Conservation (phyloP, 2,329 filamentous ascomycete genomes). For the Sphaerostilbella broomeana region DNA sequence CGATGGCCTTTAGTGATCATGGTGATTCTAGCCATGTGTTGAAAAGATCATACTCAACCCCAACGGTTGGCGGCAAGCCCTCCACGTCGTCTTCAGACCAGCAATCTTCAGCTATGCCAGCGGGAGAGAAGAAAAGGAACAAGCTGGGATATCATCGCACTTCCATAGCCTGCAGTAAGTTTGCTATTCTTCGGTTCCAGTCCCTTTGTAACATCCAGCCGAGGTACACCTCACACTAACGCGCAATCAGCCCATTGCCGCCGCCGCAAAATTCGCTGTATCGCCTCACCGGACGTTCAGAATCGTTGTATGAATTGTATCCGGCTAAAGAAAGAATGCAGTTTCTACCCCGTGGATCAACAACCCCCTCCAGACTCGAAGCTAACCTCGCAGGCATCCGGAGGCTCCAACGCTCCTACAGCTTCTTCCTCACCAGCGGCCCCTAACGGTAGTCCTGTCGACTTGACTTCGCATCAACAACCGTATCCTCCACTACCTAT, state of each 20-base stretch:
- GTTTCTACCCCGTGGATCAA: conserved; percentile 84
- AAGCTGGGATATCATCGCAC: conserved; percentile 94
- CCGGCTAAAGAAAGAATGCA: conserved; percentile 87
- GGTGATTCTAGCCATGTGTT: conserved; percentile 31
- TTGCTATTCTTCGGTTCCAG: background rate
- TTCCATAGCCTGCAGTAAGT: conserved; percentile 91
- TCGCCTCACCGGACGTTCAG: conserved; percentile 68
- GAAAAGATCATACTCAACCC: conserved; percentile 45
- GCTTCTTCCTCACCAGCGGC: conserved; percentile 44
- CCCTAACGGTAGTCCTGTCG: conserved; percentile 35
- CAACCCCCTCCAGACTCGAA: conserved; percentile 48
- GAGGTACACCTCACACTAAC: background rate
- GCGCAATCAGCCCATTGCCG: conserved; percentile 69
- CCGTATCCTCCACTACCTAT: conserved; percentile 39
- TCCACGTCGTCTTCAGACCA: conserved; percentile 7
- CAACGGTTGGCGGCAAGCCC: conserved; percentile 10
- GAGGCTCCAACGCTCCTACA: conserved; percentile 36
- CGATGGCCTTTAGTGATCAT: conserved; percentile 29
- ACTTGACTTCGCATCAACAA: conserved; percentile 32
- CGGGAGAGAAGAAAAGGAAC: conserved; percentile 62
- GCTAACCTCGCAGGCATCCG: conserved; percentile 31
- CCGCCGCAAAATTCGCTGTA: conserved; percentile 86
- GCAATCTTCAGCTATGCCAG: conserved; percentile 23
- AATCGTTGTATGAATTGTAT: conserved; percentile 89
- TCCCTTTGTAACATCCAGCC: background rate